Conservation (phyloP, 208 protist species). For the Leishmania amazonensis region DNA sequence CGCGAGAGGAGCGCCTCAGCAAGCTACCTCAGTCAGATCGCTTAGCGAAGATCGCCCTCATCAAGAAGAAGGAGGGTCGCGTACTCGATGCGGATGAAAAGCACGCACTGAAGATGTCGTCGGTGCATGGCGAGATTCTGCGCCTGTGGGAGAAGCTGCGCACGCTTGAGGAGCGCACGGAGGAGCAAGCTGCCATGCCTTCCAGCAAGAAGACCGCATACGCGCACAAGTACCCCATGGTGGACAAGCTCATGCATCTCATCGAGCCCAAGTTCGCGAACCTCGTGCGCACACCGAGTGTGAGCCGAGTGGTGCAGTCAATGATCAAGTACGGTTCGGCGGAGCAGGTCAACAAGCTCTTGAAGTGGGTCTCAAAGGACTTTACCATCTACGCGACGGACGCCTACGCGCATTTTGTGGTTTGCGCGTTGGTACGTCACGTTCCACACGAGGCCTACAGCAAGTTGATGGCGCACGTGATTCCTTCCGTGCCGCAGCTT, state of each 20-base stretch:
- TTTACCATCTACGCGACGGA: conserved; percentile 73
- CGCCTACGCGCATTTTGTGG: conserved; percentile 86
- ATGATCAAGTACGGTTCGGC: conserved; percentile 91
- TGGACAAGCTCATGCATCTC: conserved; percentile 82
- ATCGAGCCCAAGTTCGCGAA: conserved; percentile 81
- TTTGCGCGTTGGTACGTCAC: conserved; percentile 83
- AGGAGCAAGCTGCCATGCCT: conserved; percentile 12
- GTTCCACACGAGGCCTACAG: conserved; percentile 76
- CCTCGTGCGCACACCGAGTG: conserved; percentile 69
- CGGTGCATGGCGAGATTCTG: conserved; percentile 87
- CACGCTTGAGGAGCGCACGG: conserved; percentile 31
- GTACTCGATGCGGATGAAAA: conserved; percentile 87
- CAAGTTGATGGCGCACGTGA: conserved; percentile 57
- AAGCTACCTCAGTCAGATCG: conserved; percentile 77
- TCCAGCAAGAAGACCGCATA: conserved; percentile 59
- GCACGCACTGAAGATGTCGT: conserved; percentile 89
- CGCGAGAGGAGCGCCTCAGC: conserved; percentile 59
- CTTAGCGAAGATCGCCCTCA: conserved; percentile 74
- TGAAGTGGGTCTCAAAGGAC: conserved; percentile 60
- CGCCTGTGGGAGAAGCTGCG: conserved; percentile 87
- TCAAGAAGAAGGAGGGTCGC: conserved; percentile 90
- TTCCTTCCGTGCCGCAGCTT: conserved; percentile 70
- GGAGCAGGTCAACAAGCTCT: conserved; percentile 62
- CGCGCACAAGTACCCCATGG: conserved; percentile 87
- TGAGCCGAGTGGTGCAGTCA: conserved; percentile 88